Evolutionary conservation across 805 yeast species (phyloP).

Genomic region (Metschnikowia chrysomelidarum): DNA sequence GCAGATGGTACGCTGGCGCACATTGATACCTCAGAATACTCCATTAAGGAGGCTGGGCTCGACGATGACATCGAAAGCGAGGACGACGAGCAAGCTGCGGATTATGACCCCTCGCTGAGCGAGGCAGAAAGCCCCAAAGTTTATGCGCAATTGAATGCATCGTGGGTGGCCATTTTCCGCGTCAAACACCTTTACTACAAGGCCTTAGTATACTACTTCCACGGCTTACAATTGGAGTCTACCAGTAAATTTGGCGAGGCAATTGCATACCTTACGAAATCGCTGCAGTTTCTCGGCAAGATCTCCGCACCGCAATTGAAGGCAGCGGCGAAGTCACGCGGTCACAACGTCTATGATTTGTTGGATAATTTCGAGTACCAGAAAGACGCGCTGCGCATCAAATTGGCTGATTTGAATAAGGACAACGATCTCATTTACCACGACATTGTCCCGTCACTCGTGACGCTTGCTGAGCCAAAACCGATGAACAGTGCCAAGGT

Average conservation of each 20-base stretch:
- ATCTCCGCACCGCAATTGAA: slow-evolving; percentile 22
- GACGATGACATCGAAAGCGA: slow-evolving; percentile 24
- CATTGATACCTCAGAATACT: slow-evolving; percentile 17
- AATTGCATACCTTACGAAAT: slow-evolving; percentile 57
- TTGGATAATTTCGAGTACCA: slow-evolving; percentile 43
- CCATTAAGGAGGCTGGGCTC: slow-evolving; percentile 25
- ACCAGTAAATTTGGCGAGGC: slow-evolving; percentile 70
- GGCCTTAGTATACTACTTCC: slow-evolving; percentile 59
- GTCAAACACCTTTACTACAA: slow-evolving; percentile 56
- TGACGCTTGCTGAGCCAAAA: slow-evolving; percentile 62
- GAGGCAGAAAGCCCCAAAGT: slow-evolving; percentile 18
- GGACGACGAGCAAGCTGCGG: slow-evolving; percentile 13
- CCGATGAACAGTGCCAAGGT: slow-evolving; percentile 68
- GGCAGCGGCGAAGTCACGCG: slow-evolving; percentile 21
- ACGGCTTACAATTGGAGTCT: slow-evolving; percentile 54
- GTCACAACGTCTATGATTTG: slow-evolving; percentile 33
- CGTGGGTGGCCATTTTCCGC: slow-evolving; percentile 52
- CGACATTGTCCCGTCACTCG: slow-evolving; percentile 62
- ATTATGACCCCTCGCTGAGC: slow-evolving; percentile 12
- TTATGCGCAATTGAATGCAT: slow-evolving; percentile 30
- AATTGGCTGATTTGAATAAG: slow-evolving; percentile 50
- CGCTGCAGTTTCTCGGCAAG: slow-evolving; percentile 43
- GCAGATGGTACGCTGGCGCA: slow-evolving; percentile 16
- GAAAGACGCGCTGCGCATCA: slow-evolving; percentile 38
- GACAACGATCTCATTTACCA: slow-evolving; percentile 93